Percentiles rank a stretch among this genome's conserved stretches.
Conservation (phyloP, 2,329 filamentous ascomycete genomes). For the Penicillium sp. region DNA sequence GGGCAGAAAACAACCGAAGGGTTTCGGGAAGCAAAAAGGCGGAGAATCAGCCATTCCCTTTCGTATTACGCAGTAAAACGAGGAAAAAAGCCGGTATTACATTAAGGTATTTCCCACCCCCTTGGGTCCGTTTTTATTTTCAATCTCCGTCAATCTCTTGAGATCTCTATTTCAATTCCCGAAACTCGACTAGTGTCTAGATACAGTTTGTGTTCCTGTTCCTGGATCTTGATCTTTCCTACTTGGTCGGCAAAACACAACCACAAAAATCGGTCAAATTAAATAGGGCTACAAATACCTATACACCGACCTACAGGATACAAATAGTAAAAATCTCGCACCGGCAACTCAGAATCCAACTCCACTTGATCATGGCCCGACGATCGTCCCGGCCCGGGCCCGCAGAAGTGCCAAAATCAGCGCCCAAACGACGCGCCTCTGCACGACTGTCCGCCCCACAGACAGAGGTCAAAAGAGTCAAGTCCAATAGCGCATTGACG, state of each 20-base stretch:
- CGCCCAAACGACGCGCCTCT: conserved; percentile 38
- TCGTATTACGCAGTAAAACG: conserved; percentile 14
- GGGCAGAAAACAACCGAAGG: not conserved
- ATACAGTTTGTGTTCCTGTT: not conserved
- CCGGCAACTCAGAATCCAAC: not conserved
- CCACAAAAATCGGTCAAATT: not conserved
- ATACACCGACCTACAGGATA: not conserved
- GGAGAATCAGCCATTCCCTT: conserved; percentile 6
- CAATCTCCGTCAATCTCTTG: not conserved
- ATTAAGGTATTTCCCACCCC: conserved; percentile 1
- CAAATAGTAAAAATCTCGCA: not conserved
- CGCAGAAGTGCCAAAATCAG: conserved; percentile 32
- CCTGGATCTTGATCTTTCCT: not conserved
- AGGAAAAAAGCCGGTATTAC: conserved; percentile 16
- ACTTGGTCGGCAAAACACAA: not conserved
- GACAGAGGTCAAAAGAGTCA: conserved; percentile 34
- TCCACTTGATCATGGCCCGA: conserved; percentile 32
- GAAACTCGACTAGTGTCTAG: not conserved
- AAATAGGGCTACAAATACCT: not conserved
- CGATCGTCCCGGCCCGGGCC: conserved; percentile 40
- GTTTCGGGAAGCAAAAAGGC: conserved; percentile 11
- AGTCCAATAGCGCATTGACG: conserved; percentile 22
- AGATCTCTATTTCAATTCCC: not conserved
- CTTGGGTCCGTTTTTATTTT: not conserved
- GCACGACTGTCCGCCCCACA: conserved; percentile 30